Evolutionary conservation across 495 filamentous ascomycete species (phyloP), one percentile per base, ranked within the genome.

Genomic region (Hyaloscypha variabilis): DNA sequence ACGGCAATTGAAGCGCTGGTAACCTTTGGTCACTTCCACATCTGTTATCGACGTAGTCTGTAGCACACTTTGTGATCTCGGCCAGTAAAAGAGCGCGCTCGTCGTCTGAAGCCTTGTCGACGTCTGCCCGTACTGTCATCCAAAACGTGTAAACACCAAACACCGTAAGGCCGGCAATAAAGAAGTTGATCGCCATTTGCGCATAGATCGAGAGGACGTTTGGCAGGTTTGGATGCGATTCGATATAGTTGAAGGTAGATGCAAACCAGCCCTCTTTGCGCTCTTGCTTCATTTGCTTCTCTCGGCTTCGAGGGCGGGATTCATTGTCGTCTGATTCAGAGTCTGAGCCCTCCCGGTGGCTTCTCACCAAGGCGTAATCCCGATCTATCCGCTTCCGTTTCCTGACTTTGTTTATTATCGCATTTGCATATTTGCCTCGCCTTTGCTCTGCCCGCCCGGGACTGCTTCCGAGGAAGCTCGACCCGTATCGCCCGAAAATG

Each of bases 181-280:
- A 82, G 65, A 91, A 65, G 72, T 97, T 97, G 71, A 97, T 87
- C 10, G 84, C 75, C 49, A 97, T 81, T 67, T 94, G 91, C 14
- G 92, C 78, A 84, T 94, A 99, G 75, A 86, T 90, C 29, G 92
- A 93, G 24, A 97, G 79, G 58, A 96, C 90, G 60, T 88, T 84
- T 6, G 95, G 95, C n/a, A 97, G 85, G 68, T 88, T 85, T 0
- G 93, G 94, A 72, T 97, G 91, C 49, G 84, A 83, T 67, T 90
- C 90, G 65, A 97, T 77, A 58, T 88, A 85, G 23, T 84, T 79
- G 39, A 94, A 85, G 68, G 92, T 80, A 17, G 82, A 75, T 26
- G 78, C 79, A 57, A 91, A 77, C 64, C 79, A 81, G 56, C 67
- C 74, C 64, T 64, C 71, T 76, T 68, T 36, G 29, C 52, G 67